phyloP scores from a whole-genome alignment of 768 basidiomycete species.

The Serendipita sp. region DNA sequence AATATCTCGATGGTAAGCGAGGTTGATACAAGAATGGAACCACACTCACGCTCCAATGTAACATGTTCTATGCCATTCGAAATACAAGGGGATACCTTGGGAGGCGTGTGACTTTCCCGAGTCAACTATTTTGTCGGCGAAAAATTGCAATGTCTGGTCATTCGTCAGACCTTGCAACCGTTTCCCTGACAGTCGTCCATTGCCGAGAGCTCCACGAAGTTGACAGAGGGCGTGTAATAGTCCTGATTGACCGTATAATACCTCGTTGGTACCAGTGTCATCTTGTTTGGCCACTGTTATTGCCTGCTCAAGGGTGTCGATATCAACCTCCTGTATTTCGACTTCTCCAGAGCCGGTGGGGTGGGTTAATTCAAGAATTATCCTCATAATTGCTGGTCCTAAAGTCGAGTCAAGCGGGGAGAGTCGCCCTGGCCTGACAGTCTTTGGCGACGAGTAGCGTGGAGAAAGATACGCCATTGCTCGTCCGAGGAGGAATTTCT shows the following conservation, averaged over 20 bases:
- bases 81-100: not conserved
- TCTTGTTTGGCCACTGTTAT: conserved; percentile 1
- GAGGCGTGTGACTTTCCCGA: not conserved
- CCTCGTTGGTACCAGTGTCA: conserved; percentile 4
- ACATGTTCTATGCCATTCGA: conserved; percentile 7
- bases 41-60: conserved; percentile 10
- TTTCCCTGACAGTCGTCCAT: not conserved
- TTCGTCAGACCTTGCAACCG: not conserved
- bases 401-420: not conserved
- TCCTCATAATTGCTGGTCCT: not conserved
- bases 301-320: not conserved
- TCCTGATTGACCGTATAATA: conserved; percentile 8
- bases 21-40: not conserved
- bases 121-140: not conserved
- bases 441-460: not conserved
- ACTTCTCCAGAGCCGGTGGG: not conserved
- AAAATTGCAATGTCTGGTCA: not conserved
- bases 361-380: not conserved
- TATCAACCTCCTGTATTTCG: not conserved
- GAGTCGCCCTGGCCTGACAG: not conserved
- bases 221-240: conserved; percentile 6
- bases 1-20: not conserved
- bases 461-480: conserved; percentile 2
- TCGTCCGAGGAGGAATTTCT: not conserved
- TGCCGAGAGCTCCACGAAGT: not conserved